Evolutionary conservation across 2,329 filamentous ascomycete genomes (phyloP), one percentile per base, ranked within the genome.

Genomic region (Graphilbum sp.): DNA sequence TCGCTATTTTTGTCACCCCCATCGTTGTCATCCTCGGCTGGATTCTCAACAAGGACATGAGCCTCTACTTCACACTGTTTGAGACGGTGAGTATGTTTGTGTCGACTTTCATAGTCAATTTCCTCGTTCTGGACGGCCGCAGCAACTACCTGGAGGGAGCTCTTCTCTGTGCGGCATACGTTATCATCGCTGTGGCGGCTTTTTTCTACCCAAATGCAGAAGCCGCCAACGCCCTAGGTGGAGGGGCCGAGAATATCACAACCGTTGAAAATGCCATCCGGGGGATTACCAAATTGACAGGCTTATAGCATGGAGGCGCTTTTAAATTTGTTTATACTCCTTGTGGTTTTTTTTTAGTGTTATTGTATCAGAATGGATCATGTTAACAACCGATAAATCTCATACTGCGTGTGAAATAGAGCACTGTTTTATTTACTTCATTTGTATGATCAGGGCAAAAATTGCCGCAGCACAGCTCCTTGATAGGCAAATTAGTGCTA

Each of bases 21-120:
- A 53, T 76, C 32, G 66, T 74, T 3, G 67, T 77, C 12, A 55
- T 76, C 3, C 63, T 74, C 10, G 71, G 69, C 13, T 77, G 72
- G 72, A 59, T 60, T 43, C 55, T 76, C 46, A 50, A 59, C 12
- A 63, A 64, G 30, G 63, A 72, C 17, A 66, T 76, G 53, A 63
- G 70, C n/a, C 63, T 85, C 35, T 77, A 79, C 46, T 85, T 85
- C 55, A 77, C 77, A 47, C 66, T 76, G 27, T 85, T 85, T 51
- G 79, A 85, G 58, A 83, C 79, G 1, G 73, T 82, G 17, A 73
- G 75, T 29, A 66, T 85, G 49, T 79, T 84, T 49, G 69, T 80
- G 5, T 72, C 67, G 3, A 76, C 79, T 3, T 62, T 84, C 42
- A 70, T 85, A 35, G 79, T 84, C 49, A 83, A 82, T 54, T 75